Evolutionary conservation across 2,329 filamentous ascomycete species (phyloP).

Genomic region (Trichoderma lentiforme): DNA sequence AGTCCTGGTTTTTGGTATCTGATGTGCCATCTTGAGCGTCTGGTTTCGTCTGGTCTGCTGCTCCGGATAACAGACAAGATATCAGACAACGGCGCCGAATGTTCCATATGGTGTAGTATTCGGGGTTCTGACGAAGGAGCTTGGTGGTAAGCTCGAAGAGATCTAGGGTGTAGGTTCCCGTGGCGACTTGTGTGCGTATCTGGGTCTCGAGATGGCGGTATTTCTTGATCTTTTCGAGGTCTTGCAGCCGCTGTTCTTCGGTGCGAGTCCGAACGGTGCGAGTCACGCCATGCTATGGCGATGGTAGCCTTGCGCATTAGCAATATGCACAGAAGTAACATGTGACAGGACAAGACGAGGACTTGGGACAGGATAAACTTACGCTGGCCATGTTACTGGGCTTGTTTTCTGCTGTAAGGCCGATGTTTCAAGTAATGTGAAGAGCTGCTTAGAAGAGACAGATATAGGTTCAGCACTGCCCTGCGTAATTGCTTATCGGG

Average conservation of each 20-base stretch:
- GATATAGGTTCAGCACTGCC: no score
- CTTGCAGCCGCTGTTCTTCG: slow-evolving; percentile 67
- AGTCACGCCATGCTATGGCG: slow-evolving; percentile 73
- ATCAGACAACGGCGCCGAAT: slow-evolving; percentile 70
- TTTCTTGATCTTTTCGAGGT: slow-evolving; percentile 69
- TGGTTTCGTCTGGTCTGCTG: slow-evolving; percentile 48
- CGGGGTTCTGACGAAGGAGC: slow-evolving; percentile 73
- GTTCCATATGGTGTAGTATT: slow-evolving; percentile 93
- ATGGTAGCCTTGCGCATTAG: neutral
- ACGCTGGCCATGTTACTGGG: slow-evolving; percentile 1
- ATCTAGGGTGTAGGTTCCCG: slow-evolving; percentile 29
- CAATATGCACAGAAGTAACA: neutral
- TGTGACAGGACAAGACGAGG: no score
- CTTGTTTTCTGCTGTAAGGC: neutral
- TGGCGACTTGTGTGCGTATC: slow-evolving; percentile 61
- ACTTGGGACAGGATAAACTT: neutral
- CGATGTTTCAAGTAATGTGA: neutral
- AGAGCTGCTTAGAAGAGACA: neutral
- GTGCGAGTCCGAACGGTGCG: slow-evolving; percentile 61
- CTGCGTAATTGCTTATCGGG: neutral
- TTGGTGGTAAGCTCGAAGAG: slow-evolving; percentile 68
- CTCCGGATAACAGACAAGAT: slow-evolving; percentile 55
- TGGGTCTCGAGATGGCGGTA: slow-evolving; percentile 70
- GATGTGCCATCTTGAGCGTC: slow-evolving; percentile 31
- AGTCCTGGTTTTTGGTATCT: slow-evolving; percentile 35